These are phyloP conservation scores for Citrus sp. DNA, from an alignment of 345 rosid genomes.

Conservation along the genomic window DNA sequence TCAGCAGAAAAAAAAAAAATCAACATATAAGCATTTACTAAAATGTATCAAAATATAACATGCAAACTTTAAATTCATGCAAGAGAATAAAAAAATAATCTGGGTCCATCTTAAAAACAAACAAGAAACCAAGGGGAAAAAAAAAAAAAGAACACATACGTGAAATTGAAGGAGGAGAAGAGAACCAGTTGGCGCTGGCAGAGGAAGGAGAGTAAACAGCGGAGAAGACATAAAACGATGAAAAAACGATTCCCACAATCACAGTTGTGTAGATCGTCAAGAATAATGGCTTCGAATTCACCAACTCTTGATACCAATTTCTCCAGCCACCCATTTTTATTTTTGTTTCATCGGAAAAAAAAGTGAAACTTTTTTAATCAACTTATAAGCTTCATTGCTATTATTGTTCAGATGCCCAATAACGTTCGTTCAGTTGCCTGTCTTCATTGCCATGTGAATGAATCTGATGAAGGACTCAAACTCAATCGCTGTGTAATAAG, in stretches of 20 bases:
- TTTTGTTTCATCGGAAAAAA: background rate
- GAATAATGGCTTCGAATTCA: conserved; percentile 74
- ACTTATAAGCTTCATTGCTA: background rate
- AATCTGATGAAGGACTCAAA: background rate
- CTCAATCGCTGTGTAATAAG: background rate
- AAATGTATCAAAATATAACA: background rate
- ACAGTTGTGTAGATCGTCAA: conserved; percentile 79
- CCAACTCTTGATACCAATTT: conserved; percentile 62
- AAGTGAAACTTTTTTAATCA: background rate
- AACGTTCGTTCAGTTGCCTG: background rate
- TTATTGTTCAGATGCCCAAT: background rate
- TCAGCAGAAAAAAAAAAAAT: background rate
- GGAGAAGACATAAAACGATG: conserved; percentile 84
- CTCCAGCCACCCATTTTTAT: conserved; percentile 55
- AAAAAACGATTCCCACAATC: conserved; percentile 65
- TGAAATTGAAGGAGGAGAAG: conserved; percentile 44
- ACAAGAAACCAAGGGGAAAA: background rate
- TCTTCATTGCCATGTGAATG: background rate
- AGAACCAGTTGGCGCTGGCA: conserved; percentile 53
- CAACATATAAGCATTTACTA: background rate
- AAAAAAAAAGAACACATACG: conserved; percentile 13
- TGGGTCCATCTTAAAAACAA: background rate
- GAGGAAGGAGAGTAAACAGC: conserved; percentile 59
- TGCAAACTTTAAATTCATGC: background rate
- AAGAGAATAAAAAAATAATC: conserved; percentile 6